Evolutionary conservation across 225 moss, liverwort and hornwort species (phyloP), one percentile per base, ranked within the genome.

Genomic region (Pseudisothecium myosuroides): DNA sequence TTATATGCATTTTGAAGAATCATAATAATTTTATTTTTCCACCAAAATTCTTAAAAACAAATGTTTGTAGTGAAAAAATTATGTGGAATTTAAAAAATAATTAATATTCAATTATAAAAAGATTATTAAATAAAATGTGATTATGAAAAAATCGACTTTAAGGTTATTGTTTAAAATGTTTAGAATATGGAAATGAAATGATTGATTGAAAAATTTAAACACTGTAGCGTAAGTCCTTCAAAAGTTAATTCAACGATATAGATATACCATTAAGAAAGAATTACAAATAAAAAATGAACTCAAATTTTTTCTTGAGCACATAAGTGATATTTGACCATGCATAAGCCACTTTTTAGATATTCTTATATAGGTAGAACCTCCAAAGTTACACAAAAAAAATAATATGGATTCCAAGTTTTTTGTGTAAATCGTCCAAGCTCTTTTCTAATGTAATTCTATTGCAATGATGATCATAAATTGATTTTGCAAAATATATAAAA

Each of bases 261-360:
- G 11, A 13, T 36, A 8, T 22, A 52, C 3, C 3, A 14, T 34
- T 52, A 36, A 34, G 0, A 49, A 20, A 32, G 2, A 75, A 74
- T 4, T 31, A 32, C 3, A 32, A 29, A 31, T 17, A 28, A 45
- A 41, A 72, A 72, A n/a, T n/a, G n/a, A n/a, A n/a, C n/a, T n/a
- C n/a, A n/a, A n/a, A n/a, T n/a, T n/a, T n/a, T n/a, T n/a, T n/a
- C n/a, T n/a, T n/a, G n/a, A n/a, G n/a, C n/a, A n/a, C n/a, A n/a
- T n/a, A n/a, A n/a, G 11, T 31, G 29, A 74, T 18, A 2, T 47
- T 73, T 45, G 17, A 45, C 45, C 3, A 17, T 22, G 2, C 1
- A 29, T 3, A 45, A 43, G 2, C 2, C 1, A 0, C 2, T 16
- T 17, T 43, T 16, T 5, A 21, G 3, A 28, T 71, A 27, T 43